Evolutionary conservation across 345 rosid species (phyloP).

Genomic region (Anastatica hierochuntica): DNA sequence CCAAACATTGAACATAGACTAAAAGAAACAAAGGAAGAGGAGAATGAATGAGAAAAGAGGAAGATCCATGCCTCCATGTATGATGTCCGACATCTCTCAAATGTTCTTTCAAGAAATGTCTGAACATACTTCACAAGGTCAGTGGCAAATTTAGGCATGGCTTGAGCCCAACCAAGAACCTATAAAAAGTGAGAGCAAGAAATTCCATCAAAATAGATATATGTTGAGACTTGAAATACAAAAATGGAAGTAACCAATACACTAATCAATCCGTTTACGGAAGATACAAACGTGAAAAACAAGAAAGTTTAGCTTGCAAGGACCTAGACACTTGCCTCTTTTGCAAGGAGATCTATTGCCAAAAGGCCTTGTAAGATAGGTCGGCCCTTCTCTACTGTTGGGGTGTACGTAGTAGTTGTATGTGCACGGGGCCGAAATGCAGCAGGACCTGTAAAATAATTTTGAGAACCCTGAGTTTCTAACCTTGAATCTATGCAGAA

Average conservation of each 20-base stretch:
- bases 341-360: conserved; percentile 91
- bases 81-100: conserved; percentile 95
- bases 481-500: conserved; percentile 6
- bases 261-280: neutral
- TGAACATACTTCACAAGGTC: conserved; percentile 91
- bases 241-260: neutral
- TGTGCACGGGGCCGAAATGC: conserved; percentile 93
- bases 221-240: neutral
- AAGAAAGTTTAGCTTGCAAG: conserved; percentile 14
- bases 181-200: conserved; percentile 22
- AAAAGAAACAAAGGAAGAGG: conserved; percentile 5
- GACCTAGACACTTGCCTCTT: conserved; percentile 60
- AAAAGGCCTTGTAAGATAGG: conserved; percentile 95
- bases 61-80: conserved; percentile 71
- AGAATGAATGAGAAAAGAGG: conserved; percentile 9
- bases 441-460: conserved; percentile 70
- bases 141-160: conserved; percentile 94
- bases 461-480: conserved; percentile 6
- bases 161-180: conserved; percentile 99
- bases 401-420: conserved; percentile 45
- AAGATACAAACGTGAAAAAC: neutral
- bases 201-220: conserved; percentile 9
- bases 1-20: conserved; percentile 12
- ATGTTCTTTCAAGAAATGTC: conserved; percentile 93
- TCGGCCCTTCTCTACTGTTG: conserved; percentile 84